Evolutionary conservation across 176 grass and related monocot species (phyloP).

Genomic region (Carex kokanica): DNA sequence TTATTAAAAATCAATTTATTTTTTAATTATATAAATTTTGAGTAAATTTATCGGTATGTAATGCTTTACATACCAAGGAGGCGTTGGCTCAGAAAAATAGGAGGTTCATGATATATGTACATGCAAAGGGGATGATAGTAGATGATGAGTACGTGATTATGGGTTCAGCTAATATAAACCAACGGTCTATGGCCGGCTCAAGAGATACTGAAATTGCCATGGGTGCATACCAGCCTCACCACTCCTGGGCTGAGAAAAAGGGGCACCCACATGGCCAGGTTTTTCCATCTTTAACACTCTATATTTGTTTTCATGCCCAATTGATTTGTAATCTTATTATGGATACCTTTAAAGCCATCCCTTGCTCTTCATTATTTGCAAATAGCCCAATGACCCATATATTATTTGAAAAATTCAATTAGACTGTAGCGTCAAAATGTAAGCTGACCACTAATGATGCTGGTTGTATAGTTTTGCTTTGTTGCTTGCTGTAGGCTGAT

Average conservation of each 20-base stretch:
- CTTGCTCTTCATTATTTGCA: neutral
- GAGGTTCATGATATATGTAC: constrained; percentile 97
- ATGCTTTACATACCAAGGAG: too few relatives aligned
- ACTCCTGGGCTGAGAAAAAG: constrained; percentile 61
- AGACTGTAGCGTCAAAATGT: neutral
- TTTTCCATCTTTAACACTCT: neutral
- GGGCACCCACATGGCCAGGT: constrained; percentile 85
- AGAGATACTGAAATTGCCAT: constrained; percentile 98
- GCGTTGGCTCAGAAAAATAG: constrained; percentile 52
- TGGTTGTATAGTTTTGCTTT: too few relatives aligned
- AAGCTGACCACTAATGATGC: neutral
- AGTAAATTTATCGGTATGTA: too few relatives aligned
- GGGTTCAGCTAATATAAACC: constrained; percentile 96
- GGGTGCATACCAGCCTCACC: constrained; percentile 91
- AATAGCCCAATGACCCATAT: neutral
- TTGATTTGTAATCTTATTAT: neutral
- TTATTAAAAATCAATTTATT: too few relatives aligned
- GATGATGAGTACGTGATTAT: constrained; percentile 89
- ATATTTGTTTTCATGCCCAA: neutral
- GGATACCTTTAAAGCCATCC: neutral
- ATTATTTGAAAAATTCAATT: neutral
- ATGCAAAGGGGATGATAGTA: constrained; percentile 93
- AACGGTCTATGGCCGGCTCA: constrained; percentile 77
- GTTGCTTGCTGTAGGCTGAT: too few relatives aligned
- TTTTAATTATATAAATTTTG: too few relatives aligned